Base-by-base conservation (phyloP, 2,329 filamentous ascomycete genomes). In the Pestalotiopsis sp. region DNA sequence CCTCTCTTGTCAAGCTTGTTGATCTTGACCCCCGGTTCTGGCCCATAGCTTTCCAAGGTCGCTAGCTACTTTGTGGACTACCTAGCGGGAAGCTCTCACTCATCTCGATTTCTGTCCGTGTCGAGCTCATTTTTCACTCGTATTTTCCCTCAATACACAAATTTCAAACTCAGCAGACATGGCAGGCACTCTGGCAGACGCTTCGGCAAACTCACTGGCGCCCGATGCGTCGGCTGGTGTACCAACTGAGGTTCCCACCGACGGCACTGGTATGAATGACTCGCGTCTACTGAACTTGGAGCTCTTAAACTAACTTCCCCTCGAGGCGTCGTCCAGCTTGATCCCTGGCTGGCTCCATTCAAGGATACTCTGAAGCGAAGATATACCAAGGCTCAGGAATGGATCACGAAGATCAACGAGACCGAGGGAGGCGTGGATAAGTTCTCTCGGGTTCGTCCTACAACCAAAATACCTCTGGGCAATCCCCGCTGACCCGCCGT, bases 261-360 rank as follows among this genome's bases (percentile, higher is more conserved):
- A 94, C 77, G 92, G 92, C 79, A 93, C 92, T 70, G 92, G 92
- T 93, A 80, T 72, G 83, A 77, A 73, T 36, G 60, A 49, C 58
- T 57, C 45, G 57, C 52, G 38, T 58, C 23, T 17, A 14, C 25
- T 6, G 17, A 6, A n/a, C 58, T 36, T 58, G 64, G 60, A 65
- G 17, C 14, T 57, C 27, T 59, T n/a, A 66, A 72, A 71, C 73
- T 36, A 73, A 68, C 38, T 68, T 68, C 56, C 69, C 70, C 66
- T 58, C 23, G 78, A 97, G 96, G 95, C 74, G 94, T 98, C 66
- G 82, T 97, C 72, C 84, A 93, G 79, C 87, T 98, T 69, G 96
- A 99, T 78, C 94, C 95, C 60, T 98, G 92, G 89, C 90, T 99
- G 67, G 88, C 89, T 66, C 95, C 96, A 4, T 98, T 97, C 85